phyloP scores from a whole-genome alignment of 2,329 filamentous ascomycete species.

The Aspergillus fumigatus region DNA sequence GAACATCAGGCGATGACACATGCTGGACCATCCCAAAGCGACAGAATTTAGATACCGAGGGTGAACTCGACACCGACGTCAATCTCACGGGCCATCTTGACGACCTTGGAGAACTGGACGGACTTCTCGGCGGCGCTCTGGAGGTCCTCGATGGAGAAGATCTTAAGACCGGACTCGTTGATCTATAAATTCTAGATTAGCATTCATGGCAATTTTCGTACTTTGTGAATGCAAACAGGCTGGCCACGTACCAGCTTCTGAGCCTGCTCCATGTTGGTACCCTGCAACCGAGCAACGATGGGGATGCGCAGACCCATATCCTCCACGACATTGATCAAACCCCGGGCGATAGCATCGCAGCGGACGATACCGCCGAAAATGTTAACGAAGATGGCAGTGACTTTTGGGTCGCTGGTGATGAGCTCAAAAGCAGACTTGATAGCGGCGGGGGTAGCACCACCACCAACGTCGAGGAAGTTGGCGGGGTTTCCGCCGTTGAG shows the following conservation, averaged over 20 bases:
- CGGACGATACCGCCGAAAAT: conserved; percentile 99
- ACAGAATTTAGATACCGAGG: conserved; percentile 71
- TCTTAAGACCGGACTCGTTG: conserved; percentile 97
- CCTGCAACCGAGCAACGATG: conserved; percentile 94
- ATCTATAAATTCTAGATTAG: conserved; percentile 48
- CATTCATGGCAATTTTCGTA: not conserved
- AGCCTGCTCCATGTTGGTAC: conserved; percentile 95
- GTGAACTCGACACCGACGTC: conserved; percentile 96
- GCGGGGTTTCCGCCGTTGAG: conserved; percentile 92
- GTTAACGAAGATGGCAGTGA: conserved; percentile 99
- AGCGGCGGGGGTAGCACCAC: conserved; percentile 91
- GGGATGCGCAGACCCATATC: conserved; percentile 93
- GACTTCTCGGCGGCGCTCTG: conserved; percentile 97
- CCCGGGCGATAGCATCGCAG: conserved; percentile 94
- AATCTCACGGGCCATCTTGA: conserved; percentile 97
- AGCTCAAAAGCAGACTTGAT: conserved; percentile 98
- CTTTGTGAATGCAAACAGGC: not conserved
- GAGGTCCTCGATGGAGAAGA: conserved; percentile 98
- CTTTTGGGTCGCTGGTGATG: conserved; percentile 97
- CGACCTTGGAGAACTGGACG: conserved; percentile 97
- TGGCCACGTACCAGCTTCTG: conserved; percentile 61
- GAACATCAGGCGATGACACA: not conserved
- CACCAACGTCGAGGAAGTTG: conserved; percentile 98
- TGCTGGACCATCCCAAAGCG: not conserved
- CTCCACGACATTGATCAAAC: conserved; percentile 91